A percentile compares a stretch with the other conserved stretches of the same genome.
These are phyloP conservation scores for Quercus phellos DNA, from an alignment of 331 rosid genomes.

Conservation along the genomic window DNA sequence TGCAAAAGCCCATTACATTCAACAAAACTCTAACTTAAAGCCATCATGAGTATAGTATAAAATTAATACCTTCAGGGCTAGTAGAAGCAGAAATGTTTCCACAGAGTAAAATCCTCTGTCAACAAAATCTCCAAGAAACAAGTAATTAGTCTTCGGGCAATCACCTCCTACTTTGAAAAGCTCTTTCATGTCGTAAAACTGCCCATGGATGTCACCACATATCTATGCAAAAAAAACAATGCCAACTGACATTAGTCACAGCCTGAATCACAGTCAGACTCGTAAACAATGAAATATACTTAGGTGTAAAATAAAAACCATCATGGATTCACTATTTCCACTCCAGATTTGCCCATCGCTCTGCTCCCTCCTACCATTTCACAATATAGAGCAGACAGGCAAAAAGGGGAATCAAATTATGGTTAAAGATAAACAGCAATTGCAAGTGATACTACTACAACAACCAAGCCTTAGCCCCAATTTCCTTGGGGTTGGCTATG, in stretches of 20 bases:
- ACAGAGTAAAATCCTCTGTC: constrained; percentile 95
- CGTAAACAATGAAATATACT: background rate
- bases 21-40: background rate
- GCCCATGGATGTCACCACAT: constrained; percentile 99
- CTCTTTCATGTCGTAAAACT: constrained; percentile 98
- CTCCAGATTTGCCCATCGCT: background rate
- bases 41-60: background rate
- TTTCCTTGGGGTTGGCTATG: too few relatives aligned
- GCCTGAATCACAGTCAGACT: constrained; percentile 17
- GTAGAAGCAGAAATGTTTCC: constrained; percentile 88
- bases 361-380: background rate
- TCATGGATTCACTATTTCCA: background rate
- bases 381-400: background rate
- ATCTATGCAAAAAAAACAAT: constrained; percentile 46
- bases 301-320: background rate
- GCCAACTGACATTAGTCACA: background rate
- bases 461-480: too few relatives aligned
- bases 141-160: constrained; percentile 92
- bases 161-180: constrained; percentile 99
- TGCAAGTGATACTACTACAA: background rate
- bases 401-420: background rate
- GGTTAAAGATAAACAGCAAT: background rate
- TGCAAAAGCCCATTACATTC: constrained; percentile 6
- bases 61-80: constrained; percentile 83
- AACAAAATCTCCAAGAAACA: constrained; percentile 97